These are phyloP conservation scores for Amniculicola lignicola DNA, from an alignment of 495 filamentous ascomycete species.

Conservation along the genomic window DNA sequence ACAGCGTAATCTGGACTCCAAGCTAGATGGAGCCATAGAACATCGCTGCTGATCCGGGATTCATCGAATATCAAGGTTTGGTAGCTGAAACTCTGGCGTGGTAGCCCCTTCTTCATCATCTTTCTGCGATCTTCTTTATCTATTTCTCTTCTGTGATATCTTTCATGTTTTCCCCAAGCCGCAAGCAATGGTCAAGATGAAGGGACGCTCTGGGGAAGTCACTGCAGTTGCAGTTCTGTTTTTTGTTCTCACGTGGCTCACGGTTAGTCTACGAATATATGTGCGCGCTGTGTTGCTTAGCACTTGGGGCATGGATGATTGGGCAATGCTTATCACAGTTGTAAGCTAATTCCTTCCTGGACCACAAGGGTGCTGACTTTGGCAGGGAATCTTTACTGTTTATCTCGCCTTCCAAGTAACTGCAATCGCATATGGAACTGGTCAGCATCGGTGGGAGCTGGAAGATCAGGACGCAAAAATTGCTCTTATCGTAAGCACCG, in stretches of 20 bases:
- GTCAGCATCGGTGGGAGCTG: slow-evolving; percentile 19
- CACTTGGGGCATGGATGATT: slow-evolving; percentile 22
- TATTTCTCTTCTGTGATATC: neutral
- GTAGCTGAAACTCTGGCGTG: slow-evolving; percentile 4
- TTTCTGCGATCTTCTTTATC: neutral
- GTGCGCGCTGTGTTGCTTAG: slow-evolving; percentile 15
- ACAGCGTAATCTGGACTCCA: too few species aligned
- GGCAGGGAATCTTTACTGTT: slow-evolving; percentile 13
- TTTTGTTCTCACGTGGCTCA: slow-evolving; percentile 18
- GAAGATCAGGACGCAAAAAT: slow-evolving; percentile 6
- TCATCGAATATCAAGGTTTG: neutral
- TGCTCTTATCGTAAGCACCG: slow-evolving; percentile 14
- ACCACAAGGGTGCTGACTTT: neutral
- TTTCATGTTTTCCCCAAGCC: neutral
- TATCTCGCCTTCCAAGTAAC: slow-evolving; percentile 21
- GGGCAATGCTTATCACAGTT: slow-evolving; percentile 21
- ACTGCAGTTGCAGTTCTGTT: slow-evolving; percentile 26
- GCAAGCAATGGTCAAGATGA: slow-evolving; percentile 3
- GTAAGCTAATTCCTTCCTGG: neutral
- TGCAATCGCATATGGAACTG: slow-evolving; percentile 13
- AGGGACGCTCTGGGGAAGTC: slow-evolving; percentile 17
- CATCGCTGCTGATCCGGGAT: neutral
- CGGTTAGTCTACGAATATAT: slow-evolving; percentile 23
- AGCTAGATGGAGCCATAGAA: neutral
- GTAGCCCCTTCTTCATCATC: neutral